Evolutionary conservation across 2,329 filamentous ascomycete genomes (phyloP), one percentile per base, ranked within the genome.

Genomic region (Venturia oleaginea): DNA sequence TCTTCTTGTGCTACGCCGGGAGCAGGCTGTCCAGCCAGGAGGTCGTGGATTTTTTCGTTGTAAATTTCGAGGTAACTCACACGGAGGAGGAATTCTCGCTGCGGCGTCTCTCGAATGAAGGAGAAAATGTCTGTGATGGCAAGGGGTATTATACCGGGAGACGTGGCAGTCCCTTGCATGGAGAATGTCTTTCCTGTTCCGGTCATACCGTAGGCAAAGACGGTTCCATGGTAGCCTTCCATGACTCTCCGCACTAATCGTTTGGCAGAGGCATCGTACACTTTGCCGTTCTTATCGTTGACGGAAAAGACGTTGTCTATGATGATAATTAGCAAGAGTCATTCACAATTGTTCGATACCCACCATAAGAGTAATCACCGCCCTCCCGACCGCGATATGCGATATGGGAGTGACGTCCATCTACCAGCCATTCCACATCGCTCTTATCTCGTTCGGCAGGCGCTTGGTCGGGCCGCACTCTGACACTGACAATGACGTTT

Each of bases 11-110:
- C 81, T 57, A 72, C 71, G 10, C 75, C 65, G 19, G 74, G 65
- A 27, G 66, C 79, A 15, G 77, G 79, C 22, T 80, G 79, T 24
- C 83, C 86, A 22, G 81, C 72, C 55, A 99, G 81, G 61, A 99
- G 80, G 76, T 99, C 94, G 73, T 97, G 90, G 65, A 99, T 97
- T 76, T 86, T 95, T 74, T 99, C 94, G 72, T 99, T 99, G 78
- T 99, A 99, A 67, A 99, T 99, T 78, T 99, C 94, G 67, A 99
- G 82, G 73, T 99, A 99, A 80, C 93, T 97, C 73, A 99, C 94
- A 67, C 94, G 88, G 65, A 99, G 83, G 65, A 99, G 78, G 69
- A 99, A 99, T 73, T 99, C 94, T 66, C 94, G 85, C 42, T 92
- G 91, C 0, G 94, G 94, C 0, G 94, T 97, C 77, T 99, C 94